Base-by-base conservation (phyloP, 2,329 filamentous ascomycete genomes). In the Sporothrix curviconia region DNA sequence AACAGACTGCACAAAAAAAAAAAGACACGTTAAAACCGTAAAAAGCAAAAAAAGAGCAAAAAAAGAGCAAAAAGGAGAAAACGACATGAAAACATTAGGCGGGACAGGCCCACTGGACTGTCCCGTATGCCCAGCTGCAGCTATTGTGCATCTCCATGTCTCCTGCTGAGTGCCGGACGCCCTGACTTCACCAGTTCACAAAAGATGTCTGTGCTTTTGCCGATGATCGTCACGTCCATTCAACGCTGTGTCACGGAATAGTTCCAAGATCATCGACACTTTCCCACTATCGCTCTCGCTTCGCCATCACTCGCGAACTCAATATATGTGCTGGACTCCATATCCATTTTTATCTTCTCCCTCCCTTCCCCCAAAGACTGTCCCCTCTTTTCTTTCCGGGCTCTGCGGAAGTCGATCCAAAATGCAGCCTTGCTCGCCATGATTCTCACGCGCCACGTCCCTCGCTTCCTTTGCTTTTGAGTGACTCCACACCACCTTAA, bases 401-500 rank as follows among this genome's bases (percentile, higher is more conserved):
- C 14, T 46, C 32, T 15, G n/a, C n/a, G n/a, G n/a, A n/a, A n/a
- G n/a, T n/a, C n/a, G n/a, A n/a, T n/a, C n/a, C n/a, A n/a, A n/a
- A n/a, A n/a, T n/a, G n/a, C n/a, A n/a, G n/a, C n/a, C 15, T 3
- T 46, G 2, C 12, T 17, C n/a, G 17, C 30, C 17, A 49, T 17
- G 46, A 49, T 49, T 19, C 30, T 36, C 46, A 50, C 46, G 46
- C 46, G 46, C 46, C 46, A 19, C 28, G 30, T 54, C 51, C n/a
- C 39, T n/a, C n/a, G n/a, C n/a, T n/a, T n/a, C n/a, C 15, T 44
- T 24, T 42, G n/a, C n/a, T 19, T 40, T 36, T 42, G 25, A 34
- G 25, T 28, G 17, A 19, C 28, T 32, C 51, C 25, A 47, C 30
- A 46, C 40, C 40, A 9, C 11, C 40, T 28, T n/a, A 14, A 37